Evolutionary conservation across 208 protist genomes (phyloP).

Genomic region (Acanthamoeba castellanii): DNA sequence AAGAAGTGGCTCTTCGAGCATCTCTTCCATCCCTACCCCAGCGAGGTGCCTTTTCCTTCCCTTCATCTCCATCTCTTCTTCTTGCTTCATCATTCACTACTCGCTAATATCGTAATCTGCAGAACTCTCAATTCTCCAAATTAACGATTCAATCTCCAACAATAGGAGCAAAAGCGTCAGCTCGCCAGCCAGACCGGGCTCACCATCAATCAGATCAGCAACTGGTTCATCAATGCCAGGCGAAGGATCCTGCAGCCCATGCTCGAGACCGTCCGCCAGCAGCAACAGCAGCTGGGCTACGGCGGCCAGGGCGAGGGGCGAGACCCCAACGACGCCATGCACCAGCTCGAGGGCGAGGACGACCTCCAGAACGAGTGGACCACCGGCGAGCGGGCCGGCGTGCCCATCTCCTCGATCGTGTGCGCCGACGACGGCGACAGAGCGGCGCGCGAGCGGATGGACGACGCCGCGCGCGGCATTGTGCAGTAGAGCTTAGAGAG

Average conservation of each 20-base stretch:
- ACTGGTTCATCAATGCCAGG: slow-evolving; percentile 77
- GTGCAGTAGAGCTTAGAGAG: neutral
- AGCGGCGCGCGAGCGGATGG: neutral
- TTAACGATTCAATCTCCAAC: neutral
- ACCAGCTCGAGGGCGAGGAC: slow-evolving; percentile 34
- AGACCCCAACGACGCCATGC: neutral
- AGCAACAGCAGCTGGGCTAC: slow-evolving; percentile 45
- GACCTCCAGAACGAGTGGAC: neutral
- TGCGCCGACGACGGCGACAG: neutral
- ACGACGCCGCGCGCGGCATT: neutral
- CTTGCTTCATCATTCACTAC: neutral
- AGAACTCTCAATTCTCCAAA: neutral
- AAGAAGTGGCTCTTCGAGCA: slow-evolving; percentile 69
- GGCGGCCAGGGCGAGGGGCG: neutral
- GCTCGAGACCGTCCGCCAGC: slow-evolving; percentile 63
- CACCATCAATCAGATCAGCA: slow-evolving; percentile 68
- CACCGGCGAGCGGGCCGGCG: neutral
- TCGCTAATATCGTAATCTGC: neutral
- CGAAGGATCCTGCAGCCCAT: slow-evolving; percentile 67
- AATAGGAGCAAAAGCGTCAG: slow-evolving; percentile 59
- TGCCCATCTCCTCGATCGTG: neutral
- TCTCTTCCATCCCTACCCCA: slow-evolving; percentile 74
- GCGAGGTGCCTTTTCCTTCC: slow-evolving; percentile 5
- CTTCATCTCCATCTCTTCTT: neutral
- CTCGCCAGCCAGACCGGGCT: slow-evolving; percentile 60